Percentiles rank a stretch among this genome's conserved stretches.
Conservation (phyloP, 352 stramenopile genomes). For the Peronospora tabacina region DNA sequence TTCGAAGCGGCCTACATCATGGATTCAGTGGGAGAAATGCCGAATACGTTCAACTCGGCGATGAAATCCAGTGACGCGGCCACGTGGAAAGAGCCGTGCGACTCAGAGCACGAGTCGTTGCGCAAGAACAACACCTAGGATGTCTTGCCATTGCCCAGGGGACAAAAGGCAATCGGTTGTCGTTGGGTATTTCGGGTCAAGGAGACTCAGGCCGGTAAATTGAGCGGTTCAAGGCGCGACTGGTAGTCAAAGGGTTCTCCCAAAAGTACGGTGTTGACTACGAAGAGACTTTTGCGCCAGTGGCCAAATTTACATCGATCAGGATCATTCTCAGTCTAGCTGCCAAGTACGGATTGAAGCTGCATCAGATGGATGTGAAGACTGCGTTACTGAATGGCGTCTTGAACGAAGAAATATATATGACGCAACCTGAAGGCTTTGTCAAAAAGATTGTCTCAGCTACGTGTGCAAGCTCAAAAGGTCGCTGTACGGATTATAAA, state of each 20-base stretch:
- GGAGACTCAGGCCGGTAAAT: conserved; percentile 4
- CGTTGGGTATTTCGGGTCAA: neutral
- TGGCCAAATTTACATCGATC: no score
- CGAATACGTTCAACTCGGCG: neutral
- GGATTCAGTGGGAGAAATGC: neutral
- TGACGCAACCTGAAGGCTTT: neutral
- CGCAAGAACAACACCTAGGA: conserved; percentile 11
- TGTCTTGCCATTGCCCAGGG: neutral
- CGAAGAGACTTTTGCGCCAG: conserved; percentile 4
- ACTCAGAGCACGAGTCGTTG: conserved; percentile 1
- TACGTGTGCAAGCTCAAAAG: neutral
- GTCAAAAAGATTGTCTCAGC: neutral
- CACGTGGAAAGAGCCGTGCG: neutral
- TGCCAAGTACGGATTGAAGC: no score
- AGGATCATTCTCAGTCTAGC: no score
- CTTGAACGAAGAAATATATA: conserved; percentile 18
- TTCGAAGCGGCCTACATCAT: no score
- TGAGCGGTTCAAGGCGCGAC: conserved; percentile 11
- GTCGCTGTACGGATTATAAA: conserved; percentile 1
- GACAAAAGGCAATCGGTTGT: neutral
- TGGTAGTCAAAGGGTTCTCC: conserved; percentile 6
- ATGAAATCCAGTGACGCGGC: neutral
- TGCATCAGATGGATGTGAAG: conserved; percentile 27
- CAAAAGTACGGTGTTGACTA: conserved; percentile 11
- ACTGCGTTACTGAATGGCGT: conserved; percentile 14